Evolutionary conservation across 192 early-diverging fungal species (phyloP).

Genomic region (Umbelopsis ramanniana): DNA sequence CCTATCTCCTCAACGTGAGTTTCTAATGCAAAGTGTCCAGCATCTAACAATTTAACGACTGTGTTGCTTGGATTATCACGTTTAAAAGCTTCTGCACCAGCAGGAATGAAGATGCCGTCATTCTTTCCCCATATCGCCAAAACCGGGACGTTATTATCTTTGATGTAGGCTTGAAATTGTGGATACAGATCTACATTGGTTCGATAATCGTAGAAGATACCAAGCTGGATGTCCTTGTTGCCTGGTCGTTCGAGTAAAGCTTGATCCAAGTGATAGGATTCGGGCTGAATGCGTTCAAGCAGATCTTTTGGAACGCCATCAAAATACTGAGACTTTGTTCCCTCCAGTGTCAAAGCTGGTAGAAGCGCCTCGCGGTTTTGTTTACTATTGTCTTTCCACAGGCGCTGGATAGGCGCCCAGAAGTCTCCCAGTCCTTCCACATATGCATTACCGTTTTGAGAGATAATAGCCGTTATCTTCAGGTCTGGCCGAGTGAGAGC

Average conservation of each 20-base stretch:
- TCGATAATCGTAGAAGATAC: constrained; percentile 23
- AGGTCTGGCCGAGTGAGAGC: not conserved
- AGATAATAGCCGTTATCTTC: constrained; percentile 18
- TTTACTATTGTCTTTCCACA: constrained; percentile 13
- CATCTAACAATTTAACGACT: not conserved
- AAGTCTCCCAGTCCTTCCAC: constrained; percentile 5
- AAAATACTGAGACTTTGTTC: constrained; percentile 21
- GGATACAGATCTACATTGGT: constrained; percentile 19
- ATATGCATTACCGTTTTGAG: constrained; percentile 31
- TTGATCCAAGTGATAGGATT: constrained; percentile 19
- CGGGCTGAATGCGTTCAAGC: constrained; percentile 11
- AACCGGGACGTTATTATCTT: not conserved
- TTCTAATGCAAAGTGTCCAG: constrained; percentile 19
- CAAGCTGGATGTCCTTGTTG: constrained; percentile 26
- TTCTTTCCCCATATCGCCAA: constrained; percentile 15
- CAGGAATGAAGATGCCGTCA: constrained; percentile 15
- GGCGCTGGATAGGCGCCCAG: constrained; percentile 1
- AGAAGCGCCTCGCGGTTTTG: constrained; percentile 4
- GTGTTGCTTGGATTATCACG: not conserved
- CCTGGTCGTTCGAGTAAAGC: constrained; percentile 19
- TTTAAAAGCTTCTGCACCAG: constrained; percentile 17
- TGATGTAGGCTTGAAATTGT: constrained; percentile 8
- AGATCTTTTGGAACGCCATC: not conserved
- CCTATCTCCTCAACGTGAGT: not conserved
- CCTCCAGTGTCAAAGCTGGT: constrained; percentile 1